These are phyloP conservation scores for Wickerhamiella lipophila DNA, from an alignment of 805 yeast species.

Conservation along the genomic window DNA sequence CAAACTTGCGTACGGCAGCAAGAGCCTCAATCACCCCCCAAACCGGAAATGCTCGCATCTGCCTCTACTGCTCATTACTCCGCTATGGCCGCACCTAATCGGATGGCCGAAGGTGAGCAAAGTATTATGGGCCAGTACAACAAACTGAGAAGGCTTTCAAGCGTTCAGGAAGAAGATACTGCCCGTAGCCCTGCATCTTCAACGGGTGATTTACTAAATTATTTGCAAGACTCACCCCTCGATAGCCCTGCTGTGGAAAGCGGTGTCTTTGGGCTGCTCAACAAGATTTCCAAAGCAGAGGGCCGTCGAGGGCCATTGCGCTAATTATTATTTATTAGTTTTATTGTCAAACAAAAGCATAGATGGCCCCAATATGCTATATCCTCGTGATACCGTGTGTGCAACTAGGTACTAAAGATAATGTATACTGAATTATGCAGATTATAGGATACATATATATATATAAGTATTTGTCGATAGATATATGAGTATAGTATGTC, in stretches of 20 bases:
- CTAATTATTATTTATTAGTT: conserved; percentile 3
- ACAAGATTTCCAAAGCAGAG: conserved; percentile 53
- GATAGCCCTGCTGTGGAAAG: conserved; percentile 2
- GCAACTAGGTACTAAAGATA: too few relatives aligned
- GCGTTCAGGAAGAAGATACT: conserved; percentile 15
- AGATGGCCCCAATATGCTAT: too few relatives aligned
- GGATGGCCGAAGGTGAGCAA: neutral
- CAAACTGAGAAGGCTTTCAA: conserved; percentile 17
- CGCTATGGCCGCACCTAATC: neutral
- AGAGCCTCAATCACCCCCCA: neutral
- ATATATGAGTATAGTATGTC: too few relatives aligned
- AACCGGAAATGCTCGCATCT: neutral
- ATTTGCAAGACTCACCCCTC: conserved; percentile 8
- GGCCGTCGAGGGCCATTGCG: conserved; percentile 6
- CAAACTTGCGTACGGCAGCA: neutral
- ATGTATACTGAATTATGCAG: neutral
- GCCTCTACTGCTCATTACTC: neutral
- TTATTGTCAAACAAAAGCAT: too few relatives aligned
- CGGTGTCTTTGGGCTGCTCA: conserved; percentile 70
- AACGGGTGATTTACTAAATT: conserved; percentile 8
- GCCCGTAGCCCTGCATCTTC: neutral
- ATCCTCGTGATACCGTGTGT: too few relatives aligned
- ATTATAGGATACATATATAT: neutral
- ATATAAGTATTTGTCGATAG: too few relatives aligned
- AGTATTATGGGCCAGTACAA: conserved; percentile 27